A percentile compares a stretch with the other conserved stretches of the same genome.
Conservation (phyloP, 768 basidiomycete species). For the Termitomyces bulborhizus region DNA sequence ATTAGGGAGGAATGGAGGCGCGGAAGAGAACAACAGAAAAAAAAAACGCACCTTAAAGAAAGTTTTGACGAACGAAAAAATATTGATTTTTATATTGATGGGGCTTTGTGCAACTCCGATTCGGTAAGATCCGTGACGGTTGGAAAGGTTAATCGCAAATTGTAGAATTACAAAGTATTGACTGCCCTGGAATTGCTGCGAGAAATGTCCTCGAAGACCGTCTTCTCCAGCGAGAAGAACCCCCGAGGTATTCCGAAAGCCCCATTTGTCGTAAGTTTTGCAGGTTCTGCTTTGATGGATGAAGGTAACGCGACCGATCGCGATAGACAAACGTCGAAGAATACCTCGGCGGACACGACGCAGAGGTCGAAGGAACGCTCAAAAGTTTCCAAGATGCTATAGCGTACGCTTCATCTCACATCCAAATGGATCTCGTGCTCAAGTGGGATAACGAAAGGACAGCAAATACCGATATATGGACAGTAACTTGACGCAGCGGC, state of each 20-base stretch:
- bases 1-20: background rate
- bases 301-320: conserved; percentile 4
- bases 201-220: conserved; percentile 11
- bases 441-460: conserved; percentile 30
- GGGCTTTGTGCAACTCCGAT: conserved; percentile 14
- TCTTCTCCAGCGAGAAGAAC: conserved; percentile 44
- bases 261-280: conserved; percentile 71
- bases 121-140: conserved; percentile 18
- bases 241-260: conserved; percentile 93
- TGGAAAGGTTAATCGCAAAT: background rate
- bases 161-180: too few species aligned
- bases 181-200: too few species aligned
- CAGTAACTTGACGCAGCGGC: conserved; percentile 69
- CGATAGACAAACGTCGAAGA: conserved; percentile 79
- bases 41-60: too few species aligned
- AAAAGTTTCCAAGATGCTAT: conserved; percentile 87
- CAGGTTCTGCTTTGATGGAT: background rate
- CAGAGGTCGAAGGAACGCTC: conserved; percentile 70
- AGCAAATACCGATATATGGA: conserved; percentile 99
- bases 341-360: conserved; percentile 75
- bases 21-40: too few species aligned
- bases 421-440: conserved; percentile 11
- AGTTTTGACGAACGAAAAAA: conserved; percentile 12
- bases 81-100: conserved; percentile 9
- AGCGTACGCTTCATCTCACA: conserved; percentile 55